phyloP scores from a whole-genome alignment of 495 filamentous ascomycete species.

The Neurospora sp. region DNA sequence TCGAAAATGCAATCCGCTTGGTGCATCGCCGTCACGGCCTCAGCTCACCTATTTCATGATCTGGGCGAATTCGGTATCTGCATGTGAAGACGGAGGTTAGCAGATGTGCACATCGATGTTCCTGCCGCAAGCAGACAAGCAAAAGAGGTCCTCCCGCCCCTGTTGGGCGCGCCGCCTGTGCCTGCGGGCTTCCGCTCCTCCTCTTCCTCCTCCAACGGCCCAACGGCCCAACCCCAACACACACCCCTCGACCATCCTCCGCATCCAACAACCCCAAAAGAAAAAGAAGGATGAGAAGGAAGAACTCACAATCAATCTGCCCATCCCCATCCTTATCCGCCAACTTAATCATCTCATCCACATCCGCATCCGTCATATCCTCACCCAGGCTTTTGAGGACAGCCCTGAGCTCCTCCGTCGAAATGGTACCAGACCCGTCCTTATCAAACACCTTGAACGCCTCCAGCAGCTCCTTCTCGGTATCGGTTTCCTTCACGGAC shows the following conservation, averaged over 20 bases:
- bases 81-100: conserved; percentile 11
- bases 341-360: conserved; percentile 39
- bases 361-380: conserved; percentile 34
- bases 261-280: background rate
- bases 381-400: conserved; percentile 38
- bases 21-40: background rate
- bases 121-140: background rate
- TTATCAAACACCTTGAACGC: conserved; percentile 42
- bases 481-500: conserved; percentile 27
- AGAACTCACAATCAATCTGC: conserved; percentile 35
- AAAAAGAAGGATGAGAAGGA: background rate
- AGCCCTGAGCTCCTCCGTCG: conserved; percentile 32
- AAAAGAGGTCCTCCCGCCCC: background rate
- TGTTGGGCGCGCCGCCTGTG: background rate
- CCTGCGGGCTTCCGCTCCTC: background rate
- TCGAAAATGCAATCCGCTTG: background rate
- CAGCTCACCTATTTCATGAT: conserved; percentile 49
- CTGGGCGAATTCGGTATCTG: conserved; percentile 92
- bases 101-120: background rate
- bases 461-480: conserved; percentile 35
- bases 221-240: background rate
- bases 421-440: conserved; percentile 38
- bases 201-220: background rate
- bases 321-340: conserved; percentile 39
- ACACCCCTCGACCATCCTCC: background rate